phyloP scores from a whole-genome alignment of 345 rosid species.

The Adansonia digitata region DNA sequence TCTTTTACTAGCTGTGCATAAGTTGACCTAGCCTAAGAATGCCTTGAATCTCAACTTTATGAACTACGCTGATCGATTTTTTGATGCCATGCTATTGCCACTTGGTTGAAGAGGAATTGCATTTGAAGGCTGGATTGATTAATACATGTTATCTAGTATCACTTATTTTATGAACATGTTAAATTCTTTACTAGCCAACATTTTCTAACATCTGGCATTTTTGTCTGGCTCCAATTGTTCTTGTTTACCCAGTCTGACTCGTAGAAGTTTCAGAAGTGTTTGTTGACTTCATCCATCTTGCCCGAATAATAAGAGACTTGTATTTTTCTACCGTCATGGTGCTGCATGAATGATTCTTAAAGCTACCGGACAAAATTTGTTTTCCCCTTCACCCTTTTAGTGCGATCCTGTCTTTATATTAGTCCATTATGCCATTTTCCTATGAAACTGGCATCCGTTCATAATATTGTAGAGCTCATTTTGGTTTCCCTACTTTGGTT shows the following conservation, averaged over 20 bases:
- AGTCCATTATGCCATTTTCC: not conserved
- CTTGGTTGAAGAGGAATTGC: not conserved
- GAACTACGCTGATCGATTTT: not conserved
- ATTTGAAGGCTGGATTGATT: not conserved
- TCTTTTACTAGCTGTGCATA: not conserved
- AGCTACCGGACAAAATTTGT: not conserved
- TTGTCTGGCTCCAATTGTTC: not conserved
- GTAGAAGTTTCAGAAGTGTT: not conserved
- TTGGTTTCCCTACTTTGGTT: not conserved
- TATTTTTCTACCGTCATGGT: not conserved
- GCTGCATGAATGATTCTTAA: not conserved
- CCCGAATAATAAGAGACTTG: not conserved
- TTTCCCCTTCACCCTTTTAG: not conserved
- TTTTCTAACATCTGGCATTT: not conserved
- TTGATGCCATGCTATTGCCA: not conserved
- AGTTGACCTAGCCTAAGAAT: not conserved
- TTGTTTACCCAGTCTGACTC: not conserved
- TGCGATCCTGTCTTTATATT: not conserved
- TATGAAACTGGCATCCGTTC: not conserved
- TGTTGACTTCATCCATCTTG: not conserved
- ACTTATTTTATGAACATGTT: not conserved
- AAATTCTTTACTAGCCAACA: not conserved
- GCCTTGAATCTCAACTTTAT: constrained; percentile 1
- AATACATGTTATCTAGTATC: not conserved
- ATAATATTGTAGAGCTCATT: not conserved